phyloP scores from a whole-genome alignment of 176 grass and related monocot species.

The Bromus sterilis region DNA sequence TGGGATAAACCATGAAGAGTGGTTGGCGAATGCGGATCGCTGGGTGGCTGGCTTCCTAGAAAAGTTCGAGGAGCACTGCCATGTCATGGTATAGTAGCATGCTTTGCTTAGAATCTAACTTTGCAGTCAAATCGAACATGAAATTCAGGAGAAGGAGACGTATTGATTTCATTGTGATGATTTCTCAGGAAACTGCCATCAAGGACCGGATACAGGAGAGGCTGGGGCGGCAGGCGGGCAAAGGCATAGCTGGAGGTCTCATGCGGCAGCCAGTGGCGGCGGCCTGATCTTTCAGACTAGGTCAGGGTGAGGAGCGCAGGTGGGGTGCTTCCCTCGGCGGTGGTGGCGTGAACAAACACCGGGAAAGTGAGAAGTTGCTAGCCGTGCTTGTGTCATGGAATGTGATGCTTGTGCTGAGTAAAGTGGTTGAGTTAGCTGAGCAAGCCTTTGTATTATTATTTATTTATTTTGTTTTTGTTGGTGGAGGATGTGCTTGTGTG shows the following conservation, averaged over 20 bases:
- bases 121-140: not conserved
- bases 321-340: not conserved
- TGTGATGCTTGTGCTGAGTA: slow-evolving; percentile 24
- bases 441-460: not conserved
- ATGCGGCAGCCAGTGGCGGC: slow-evolving; percentile 38
- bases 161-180: not conserved
- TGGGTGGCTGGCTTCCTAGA: slow-evolving; percentile 96
- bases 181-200: slow-evolving; percentile 84
- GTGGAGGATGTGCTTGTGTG: not conserved
- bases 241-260: slow-evolving; percentile 40
- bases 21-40: slow-evolving; percentile 85
- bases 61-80: slow-evolving; percentile 95
- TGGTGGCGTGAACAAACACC: not conserved
- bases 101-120: not conserved
- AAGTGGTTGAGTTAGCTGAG: not conserved
- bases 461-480: not conserved
- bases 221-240: slow-evolving; percentile 58
- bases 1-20: slow-evolving; percentile 74
- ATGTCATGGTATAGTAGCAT: slow-evolving; percentile 67
- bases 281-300: not conserved
- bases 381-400: slow-evolving; percentile 13
- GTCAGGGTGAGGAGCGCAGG: not conserved
- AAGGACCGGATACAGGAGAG: slow-evolving; percentile 89
- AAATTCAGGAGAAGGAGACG: not conserved
- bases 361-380: not conserved